Evolutionary conservation across 768 basidiomycete species (phyloP), one percentile per base, ranked within the genome.

Genomic region (Auricularia heimuer): DNA sequence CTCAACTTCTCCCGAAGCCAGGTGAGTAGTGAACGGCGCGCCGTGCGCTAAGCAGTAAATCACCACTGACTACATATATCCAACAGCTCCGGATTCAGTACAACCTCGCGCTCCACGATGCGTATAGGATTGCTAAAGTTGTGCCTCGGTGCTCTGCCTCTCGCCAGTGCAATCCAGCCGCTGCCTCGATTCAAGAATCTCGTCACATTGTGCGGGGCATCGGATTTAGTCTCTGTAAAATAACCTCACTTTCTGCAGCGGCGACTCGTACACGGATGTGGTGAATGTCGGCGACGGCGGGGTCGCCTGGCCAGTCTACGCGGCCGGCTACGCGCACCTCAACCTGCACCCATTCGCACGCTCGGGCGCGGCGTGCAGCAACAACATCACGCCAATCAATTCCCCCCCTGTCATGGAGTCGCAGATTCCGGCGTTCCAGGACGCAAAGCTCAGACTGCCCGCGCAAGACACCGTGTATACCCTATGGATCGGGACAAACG

Each of bases 341-440:
- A 60, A 14, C 24, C 65, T 67, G 29, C 16, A 65, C 24, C 54
- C 63, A 36, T 81, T 79, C 72, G 86, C 87, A 0, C 76, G 78
- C 11, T 77, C 85, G 1, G 87, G 87, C 0, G 87, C 85, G 16
- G 83, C 84, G 0, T 89, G 87, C 71, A 86, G 84, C 3, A 87
- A 88, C 71, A 60, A 60, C 24, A 29, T 60, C 29, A 60, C 56
- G 21, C 34, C 24, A 10, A 14, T 29, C 4, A 14, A 14, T 4
- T 60, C 34, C 8, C 56, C 56, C 4, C 24, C 29, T 29, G 56
- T 60, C 6, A 24, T 60, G 56, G 56, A 60, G 56, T 60, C 56
- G 12, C 56, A 60, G 24, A 24, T 60, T 12, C 56, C 67, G 4
- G 66, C 67, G 86, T 81, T 72, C 86, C 86, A 0, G 77, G 84